Conservation (phyloP, 1,139 yeast species). For the Debaryomyces coudertii region DNA sequence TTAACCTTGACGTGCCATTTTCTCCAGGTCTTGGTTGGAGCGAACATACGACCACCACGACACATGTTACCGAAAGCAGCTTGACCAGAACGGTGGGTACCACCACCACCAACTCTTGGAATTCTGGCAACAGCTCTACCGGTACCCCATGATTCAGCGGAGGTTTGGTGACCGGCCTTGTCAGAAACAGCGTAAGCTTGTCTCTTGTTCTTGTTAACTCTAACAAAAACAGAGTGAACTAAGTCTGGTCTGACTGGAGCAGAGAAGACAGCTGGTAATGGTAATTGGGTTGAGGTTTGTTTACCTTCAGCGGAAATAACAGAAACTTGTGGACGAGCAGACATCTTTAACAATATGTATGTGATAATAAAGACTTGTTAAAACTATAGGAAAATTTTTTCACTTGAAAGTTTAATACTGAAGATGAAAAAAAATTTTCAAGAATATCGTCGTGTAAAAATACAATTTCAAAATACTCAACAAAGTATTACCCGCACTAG, state of each 20-base stretch:
- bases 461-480: background rate
- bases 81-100: conserved; percentile 99
- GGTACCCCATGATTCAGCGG: conserved; percentile 99
- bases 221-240: conserved; percentile 98
- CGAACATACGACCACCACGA: conserved; percentile 99
- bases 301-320: conserved; percentile 90
- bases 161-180: conserved; percentile 99
- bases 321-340: conserved; percentile 95
- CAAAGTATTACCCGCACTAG: conserved; percentile 7
- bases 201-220: conserved; percentile 99
- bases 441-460: conserved; percentile 1
- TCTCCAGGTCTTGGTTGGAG: conserved; percentile 99
- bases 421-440: conserved; percentile 8
- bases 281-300: conserved; percentile 80
- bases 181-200: conserved; percentile 99
- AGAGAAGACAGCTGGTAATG: conserved; percentile 98
- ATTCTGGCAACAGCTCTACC: conserved; percentile 99
- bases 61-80: conserved; percentile 99
- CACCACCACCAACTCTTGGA: conserved; percentile 99
- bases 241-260: conserved; percentile 99
- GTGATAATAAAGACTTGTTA: conserved; percentile 29
- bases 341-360: conserved; percentile 49
- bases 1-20: conserved; percentile 99
- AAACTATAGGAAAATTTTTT: conserved; percentile 1
- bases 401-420: conserved; percentile 2